Base-by-base conservation (phyloP, 441 rosid species). In the Croton setiger region DNA sequence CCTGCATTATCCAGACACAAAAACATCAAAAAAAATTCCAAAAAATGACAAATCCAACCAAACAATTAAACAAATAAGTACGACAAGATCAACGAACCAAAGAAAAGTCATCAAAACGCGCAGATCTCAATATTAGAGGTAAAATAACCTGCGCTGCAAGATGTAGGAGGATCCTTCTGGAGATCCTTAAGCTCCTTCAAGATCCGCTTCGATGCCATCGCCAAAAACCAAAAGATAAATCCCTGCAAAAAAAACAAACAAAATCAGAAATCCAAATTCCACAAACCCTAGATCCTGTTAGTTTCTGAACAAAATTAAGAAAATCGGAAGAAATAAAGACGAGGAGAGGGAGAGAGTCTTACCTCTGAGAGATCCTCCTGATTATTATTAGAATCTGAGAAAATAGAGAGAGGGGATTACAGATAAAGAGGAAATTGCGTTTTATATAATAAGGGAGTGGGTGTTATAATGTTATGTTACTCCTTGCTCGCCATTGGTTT, bases 111-210 rank as follows among this genome's bases (percentile, higher is more conserved):
- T 8, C 5, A 23, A 64, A 68, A 23, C 23, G 48, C 0, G 48
- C 37, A 69, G 73, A 78, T 72, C 71, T 73, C 43, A 41, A 62
- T n/a, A 6, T 14, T 31, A 52, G 51, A 37, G 36, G 58, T 13
- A 36, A 48, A 73, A 79, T 60, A 63, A 90, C 98, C 98, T 54
- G 98, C 98, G 72, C 95, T 92, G 88, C 96, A 90, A 49, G 93
- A 92, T 36, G 81, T 85, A 73, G 98, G 98, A 76, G 98, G 98
- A 79, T 89, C 95, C 78, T 83, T 89, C 79, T 89, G 95, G 44
- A 89, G 80, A 86, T 87, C 96, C 78, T 89, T 89, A 75, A 89
- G 75, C 71, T 89, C 96, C 82, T 89, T 89, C 89, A 87, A 84
- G 83, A 89, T 89, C 88, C 95, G 92, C 74, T 87, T 89, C 62